A percentile compares a stretch with the other conserved stretches of the same genome.
phyloP scores from a whole-genome alignment of 257 asterid species.

The Oldenlandia corymbosa region DNA sequence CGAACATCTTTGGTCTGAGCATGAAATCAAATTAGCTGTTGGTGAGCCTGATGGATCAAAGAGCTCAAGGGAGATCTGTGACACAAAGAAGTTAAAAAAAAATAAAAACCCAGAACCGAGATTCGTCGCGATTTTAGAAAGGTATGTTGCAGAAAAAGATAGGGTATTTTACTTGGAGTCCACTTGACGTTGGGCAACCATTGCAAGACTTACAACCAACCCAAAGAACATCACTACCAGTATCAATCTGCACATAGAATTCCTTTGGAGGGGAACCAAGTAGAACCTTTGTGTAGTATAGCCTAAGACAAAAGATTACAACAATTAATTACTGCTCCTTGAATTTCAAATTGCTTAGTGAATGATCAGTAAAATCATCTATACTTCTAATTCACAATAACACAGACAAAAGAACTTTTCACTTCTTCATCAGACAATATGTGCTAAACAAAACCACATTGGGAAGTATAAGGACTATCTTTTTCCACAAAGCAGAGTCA shows the following conservation, averaged over 20 bases:
- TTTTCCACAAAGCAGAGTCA: neutral
- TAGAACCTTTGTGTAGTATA: conserved; percentile 73
- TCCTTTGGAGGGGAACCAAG: conserved; percentile 89
- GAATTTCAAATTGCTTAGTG: neutral
- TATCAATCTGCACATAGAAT: conserved; percentile 91
- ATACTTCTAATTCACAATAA: neutral
- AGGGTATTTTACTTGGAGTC: conserved; percentile 59
- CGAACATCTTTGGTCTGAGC: conserved; percentile 78
- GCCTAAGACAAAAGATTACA: conserved; percentile 39
- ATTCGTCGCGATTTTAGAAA: neutral
- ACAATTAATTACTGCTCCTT: conserved; percentile 11
- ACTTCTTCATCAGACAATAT: neutral
- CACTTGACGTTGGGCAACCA: conserved; percentile 93
- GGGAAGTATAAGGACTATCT: neutral
- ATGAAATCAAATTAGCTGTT: conserved; percentile 51
- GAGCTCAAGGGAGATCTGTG: conserved; percentile 75
- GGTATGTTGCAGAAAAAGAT: neutral
- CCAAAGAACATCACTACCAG: conserved; percentile 98
- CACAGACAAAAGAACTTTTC: neutral
- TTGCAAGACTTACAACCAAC: conserved; percentile 78
- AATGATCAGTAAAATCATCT: neutral
- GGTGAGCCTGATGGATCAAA: conserved; percentile 79
- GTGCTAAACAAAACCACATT: neutral
- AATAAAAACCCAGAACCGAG: neutral
- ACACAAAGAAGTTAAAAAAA: neutral